Conservation (phyloP, 805 yeast genomes). For the Candida manassasensis region DNA sequence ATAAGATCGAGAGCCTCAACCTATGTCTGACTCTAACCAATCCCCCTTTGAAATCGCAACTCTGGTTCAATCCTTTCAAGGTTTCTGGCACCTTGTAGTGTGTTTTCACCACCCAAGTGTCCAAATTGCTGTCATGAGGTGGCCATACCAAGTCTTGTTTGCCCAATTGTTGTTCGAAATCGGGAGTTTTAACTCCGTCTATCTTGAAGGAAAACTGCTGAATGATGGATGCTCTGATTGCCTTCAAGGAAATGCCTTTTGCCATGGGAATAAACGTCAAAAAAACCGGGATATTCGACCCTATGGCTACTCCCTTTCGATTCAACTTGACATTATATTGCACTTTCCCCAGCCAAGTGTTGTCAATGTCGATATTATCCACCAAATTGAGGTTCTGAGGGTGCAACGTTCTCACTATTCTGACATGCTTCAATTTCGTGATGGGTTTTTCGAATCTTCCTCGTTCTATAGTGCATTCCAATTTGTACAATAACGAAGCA, state of each 20-base stretch:
- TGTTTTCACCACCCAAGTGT: constrained; percentile 44
- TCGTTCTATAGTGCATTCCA: constrained; percentile 38
- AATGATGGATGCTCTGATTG: constrained; percentile 19
- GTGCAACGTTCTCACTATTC: constrained; percentile 42
- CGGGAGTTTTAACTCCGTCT: constrained; percentile 35
- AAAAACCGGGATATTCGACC: constrained; percentile 38
- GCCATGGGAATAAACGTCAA: constrained; percentile 43
- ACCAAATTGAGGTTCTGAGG: constrained; percentile 33
- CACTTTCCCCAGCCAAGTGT: constrained; percentile 50
- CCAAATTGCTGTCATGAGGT: constrained; percentile 16
- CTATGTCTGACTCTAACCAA: constrained; percentile 43
- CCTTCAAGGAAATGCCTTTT: constrained; percentile 37
- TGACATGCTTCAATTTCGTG: constrained; percentile 32
- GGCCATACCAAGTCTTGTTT: constrained; percentile 16
- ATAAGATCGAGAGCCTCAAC: constrained; percentile 38
- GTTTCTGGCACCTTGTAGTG: constrained; percentile 36
- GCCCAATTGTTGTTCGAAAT: constrained; percentile 30
- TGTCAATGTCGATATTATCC: constrained; percentile 44
- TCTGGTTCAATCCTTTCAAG: constrained; percentile 39
- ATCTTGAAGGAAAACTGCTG: constrained; percentile 32
- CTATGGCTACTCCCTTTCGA: constrained; percentile 43
- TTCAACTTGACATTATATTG: constrained; percentile 45
- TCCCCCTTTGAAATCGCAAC: constrained; percentile 36
- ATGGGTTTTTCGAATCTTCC: constrained; percentile 40
- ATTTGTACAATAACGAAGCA: constrained; percentile 39